Evolutionary conservation across 2,329 filamentous ascomycete species (phyloP), one percentile per base, ranked within the genome.

Genomic region (Massarina eburnea): DNA sequence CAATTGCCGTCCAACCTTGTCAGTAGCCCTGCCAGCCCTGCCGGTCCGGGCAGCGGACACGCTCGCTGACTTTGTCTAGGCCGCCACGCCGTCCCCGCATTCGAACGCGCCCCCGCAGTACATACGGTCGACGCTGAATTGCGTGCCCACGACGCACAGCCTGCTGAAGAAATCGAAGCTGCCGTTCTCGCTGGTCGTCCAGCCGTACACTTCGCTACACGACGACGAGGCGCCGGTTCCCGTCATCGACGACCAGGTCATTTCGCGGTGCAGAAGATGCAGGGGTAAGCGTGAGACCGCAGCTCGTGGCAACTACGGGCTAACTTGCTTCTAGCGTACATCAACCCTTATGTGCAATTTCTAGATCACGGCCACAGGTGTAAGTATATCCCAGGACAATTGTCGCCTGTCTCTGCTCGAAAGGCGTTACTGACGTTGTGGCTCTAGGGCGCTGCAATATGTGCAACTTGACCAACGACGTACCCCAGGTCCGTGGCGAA

Each of bases 381-480:
- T 30, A 30, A 30, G 27, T 30, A 26, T 26, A 26, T 26, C 24
- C 24, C 7, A 26, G 24, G 24, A 7, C 24, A 6, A 26, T 7
- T 26, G 24, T 26, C 24, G 10, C 6, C 7, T 6, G 24, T 26
- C 24, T 26, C 7, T n/a, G n/a, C n/a, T n/a, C n/a, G n/a, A n/a
- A n/a, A n/a, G n/a, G n/a, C n/a, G n/a, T n/a, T n/a, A n/a, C n/a
- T n/a, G n/a, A n/a, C n/a, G n/a, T n/a, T n/a, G n/a, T n/a, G n/a
- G n/a, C n/a, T n/a, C n/a, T n/a, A 30, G 27, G 27, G 94, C 86
- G 92, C 65, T 99, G 94, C 77, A 99, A 99, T 75, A 96, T 99
- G 91, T 99, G 94, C 73, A 97, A 96, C 72, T 79, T 99, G 55
- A 96, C 91, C 59, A 99, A 99, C 69, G 94, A 99, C 61, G 92